Evolutionary conservation across 371 early-diverging fungal species (phyloP).

Genomic region (Mortierella sp.): DNA sequence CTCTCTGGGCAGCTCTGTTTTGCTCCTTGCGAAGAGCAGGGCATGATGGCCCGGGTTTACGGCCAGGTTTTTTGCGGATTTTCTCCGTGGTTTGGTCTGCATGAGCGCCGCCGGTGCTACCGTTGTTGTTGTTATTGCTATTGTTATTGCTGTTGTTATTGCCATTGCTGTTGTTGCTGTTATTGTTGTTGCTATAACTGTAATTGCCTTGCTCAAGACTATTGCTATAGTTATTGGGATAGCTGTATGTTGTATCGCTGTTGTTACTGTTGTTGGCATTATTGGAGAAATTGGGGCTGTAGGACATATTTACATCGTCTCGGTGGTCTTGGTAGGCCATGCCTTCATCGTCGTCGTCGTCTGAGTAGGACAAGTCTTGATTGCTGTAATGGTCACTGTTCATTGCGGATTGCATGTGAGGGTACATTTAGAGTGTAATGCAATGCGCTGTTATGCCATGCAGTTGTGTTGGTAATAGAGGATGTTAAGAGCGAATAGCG

Average conservation of each 20-base stretch:
- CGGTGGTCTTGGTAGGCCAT: constrained; percentile 21
- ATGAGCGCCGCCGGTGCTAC: background rate
- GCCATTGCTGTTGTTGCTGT: background rate
- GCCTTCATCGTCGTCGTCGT: constrained; percentile 20
- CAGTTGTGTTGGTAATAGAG: background rate
- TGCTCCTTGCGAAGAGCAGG: constrained; percentile 81
- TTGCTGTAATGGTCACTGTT: constrained; percentile 9
- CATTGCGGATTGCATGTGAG: constrained; percentile 5
- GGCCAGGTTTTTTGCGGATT: constrained; percentile 78
- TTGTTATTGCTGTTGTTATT: background rate
- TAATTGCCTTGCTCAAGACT: background rate
- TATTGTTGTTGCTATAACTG: background rate
- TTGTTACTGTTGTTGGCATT: background rate
- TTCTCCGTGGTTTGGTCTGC: constrained; percentile 7
- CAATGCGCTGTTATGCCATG: background rate
- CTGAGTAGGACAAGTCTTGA: constrained; percentile 9
- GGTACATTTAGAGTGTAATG: background rate
- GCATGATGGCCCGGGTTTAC: constrained; percentile 76
- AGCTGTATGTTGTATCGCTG: background rate
- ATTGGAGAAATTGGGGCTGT: background rate
- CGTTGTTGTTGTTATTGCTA: constrained; percentile 5
- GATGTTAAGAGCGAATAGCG: background rate
- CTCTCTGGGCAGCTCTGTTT: constrained; percentile 83
- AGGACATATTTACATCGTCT: constrained; percentile 26
- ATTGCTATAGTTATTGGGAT: background rate